Base-by-base conservation (phyloP, 176 grass and related monocot genomes). In the Zoysia pacifica region DNA sequence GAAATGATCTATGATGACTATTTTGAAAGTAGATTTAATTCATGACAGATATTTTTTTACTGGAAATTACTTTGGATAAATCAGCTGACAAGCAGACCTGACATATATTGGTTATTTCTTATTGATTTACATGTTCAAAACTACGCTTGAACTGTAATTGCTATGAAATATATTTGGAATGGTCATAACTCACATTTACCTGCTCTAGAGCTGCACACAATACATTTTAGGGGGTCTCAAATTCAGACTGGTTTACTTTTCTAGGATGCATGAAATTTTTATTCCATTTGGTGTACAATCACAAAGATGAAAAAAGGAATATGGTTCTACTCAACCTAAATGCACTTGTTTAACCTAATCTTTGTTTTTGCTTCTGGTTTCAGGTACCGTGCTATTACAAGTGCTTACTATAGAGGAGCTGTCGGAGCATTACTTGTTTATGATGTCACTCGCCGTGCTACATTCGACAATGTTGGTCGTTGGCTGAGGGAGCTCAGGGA, bases 371-470 rank as follows among this genome's bases (percentile, higher is more conserved):
- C 28, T 28, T 28, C 28, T 56, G 19, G 13, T 35, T 74, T 80
- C 81, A 93, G 91, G 91, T 93, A 93, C 67, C 87, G 87, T 46
- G 91, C 91, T 11, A 93, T 90, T 5, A 93, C 91, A 20, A 93
- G 91, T 62, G 91, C 91, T 61, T 93, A 93, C 72, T 93, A 90
- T 40, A 77, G 91, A 75, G 91, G 91, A 72, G 91, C 91, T 48
- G 77, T 93, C 44, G 91, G 91, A 28, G 91, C 91, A 60, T 48
- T 93, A 5, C 87, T 93, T 19, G 91, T 93, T 41, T 93, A 93
- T 9, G 91, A 93, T 75, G 91, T 93, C 78, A 90, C 87, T 43
- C 84, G 91, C 2, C 84, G 53, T 73, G 78, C 85, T 62, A 90
- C 91, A 4, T 93, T 93, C 0, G 87, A 93, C 47, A 90, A 68